These are phyloP conservation scores for Fusarium udum DNA, from an alignment of 2,329 filamentous ascomycete species.

Conservation along the genomic window DNA sequence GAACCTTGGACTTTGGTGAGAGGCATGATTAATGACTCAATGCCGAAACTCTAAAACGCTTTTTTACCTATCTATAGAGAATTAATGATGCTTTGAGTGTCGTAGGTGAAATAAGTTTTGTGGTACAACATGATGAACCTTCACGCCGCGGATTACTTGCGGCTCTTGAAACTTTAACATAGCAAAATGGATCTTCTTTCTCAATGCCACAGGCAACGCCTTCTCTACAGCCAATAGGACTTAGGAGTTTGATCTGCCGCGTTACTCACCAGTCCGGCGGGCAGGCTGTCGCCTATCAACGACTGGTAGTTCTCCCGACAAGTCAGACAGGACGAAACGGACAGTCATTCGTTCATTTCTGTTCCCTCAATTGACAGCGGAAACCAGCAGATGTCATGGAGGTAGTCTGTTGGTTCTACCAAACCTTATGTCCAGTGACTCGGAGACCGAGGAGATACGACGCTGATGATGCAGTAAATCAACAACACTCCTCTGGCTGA, in stretches of 20 bases:
- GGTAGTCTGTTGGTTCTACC: accelerated
- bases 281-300: not conserved
- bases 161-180: not conserved
- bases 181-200: not conserved
- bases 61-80: accelerated
- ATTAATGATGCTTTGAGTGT: not conserved
- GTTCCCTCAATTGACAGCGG: accelerated
- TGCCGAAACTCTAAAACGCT: not conserved
- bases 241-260: accelerated
- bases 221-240: accelerated
- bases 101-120: not conserved
- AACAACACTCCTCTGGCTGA: accelerated
- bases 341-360: accelerated
- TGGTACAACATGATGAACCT: not conserved
- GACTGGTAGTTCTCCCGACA: not conserved
- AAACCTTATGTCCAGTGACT: accelerated
- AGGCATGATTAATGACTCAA: not conserved
- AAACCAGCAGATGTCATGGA: no score
- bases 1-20: accelerated
- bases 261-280: not conserved
- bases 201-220: accelerated
- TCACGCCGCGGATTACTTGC: not conserved
- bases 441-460: not conserved
- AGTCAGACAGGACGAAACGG: not conserved
- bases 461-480: not conserved